Evolutionary conservation across 208 protist species (phyloP), one percentile per base, ranked within the genome.

Genomic region (Blechomonas ayalai): DNA sequence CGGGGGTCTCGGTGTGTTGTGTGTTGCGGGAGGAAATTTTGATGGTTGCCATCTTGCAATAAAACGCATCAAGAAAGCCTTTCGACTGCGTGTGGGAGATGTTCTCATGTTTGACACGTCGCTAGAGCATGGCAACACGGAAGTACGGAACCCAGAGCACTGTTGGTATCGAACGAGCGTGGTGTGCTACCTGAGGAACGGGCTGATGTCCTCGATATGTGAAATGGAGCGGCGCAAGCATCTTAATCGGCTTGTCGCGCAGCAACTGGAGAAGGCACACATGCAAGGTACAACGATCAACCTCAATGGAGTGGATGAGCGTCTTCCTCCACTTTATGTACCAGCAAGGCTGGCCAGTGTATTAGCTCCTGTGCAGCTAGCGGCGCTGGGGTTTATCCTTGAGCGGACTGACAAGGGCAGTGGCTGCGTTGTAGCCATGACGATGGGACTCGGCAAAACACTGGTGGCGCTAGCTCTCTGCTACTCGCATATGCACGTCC

Each of bases 381-480:
- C 73, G 15, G 87, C 82, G 2, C 64, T 95, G 19, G 65, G 66
- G 39, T 95, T 95, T 60, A 65, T 75, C 26, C 49, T 48, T 7
- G 73, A 87, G 46, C 52, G 81, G 4, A 25, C 67, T 2, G 42
- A 60, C 16, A 75, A 77, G 41, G 48, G 76, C 22, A 87, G 65
- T 27, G 87, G 87, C 7, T 86, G 78, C 45, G 67, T 95, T 13
- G 50, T 95, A 19, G 79, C 81, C 0, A 73, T 95, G 71, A 85
- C 71, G 9, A 95, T 95, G 87, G 87, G 87, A n/a, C 66, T 95
- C 4, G 87, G 87, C 20, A 92, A 95, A 49, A 92, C 87, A 12
- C 74, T 95, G 1, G 73, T 95, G 26, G 80, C 82, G 10, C 63
- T 92, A 27, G 64, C 68, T 2, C 25, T 86, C 20, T 86, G 74